phyloP scores from a whole-genome alignment of 768 basidiomycete genomes.

The Chiua virens region DNA sequence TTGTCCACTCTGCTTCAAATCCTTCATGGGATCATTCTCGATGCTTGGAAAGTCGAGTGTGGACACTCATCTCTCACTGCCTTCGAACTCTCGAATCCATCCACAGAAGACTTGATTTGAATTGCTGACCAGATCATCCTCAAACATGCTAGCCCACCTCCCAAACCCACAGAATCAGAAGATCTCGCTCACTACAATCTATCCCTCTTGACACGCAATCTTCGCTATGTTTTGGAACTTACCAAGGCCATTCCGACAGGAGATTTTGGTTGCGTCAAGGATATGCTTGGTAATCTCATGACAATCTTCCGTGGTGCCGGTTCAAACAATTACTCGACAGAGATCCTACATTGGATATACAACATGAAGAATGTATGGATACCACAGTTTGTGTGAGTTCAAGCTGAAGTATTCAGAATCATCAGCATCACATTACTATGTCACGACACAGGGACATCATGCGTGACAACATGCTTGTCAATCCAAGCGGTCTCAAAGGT shows the following conservation, averaged over 20 bases:
- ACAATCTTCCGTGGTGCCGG: constrained; percentile 20
- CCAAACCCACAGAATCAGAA: neutral
- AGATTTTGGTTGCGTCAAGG: constrained; percentile 35
- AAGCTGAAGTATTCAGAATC: too few species aligned
- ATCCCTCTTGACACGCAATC: constrained; percentile 25
- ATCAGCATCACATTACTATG: too few species aligned
- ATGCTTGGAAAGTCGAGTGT: too few species aligned
- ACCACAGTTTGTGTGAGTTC: constrained; percentile 26
- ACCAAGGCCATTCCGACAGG: constrained; percentile 11
- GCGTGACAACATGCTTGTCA: constrained; percentile 37
- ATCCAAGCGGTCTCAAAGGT: constrained; percentile 30
- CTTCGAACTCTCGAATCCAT: too few species aligned
- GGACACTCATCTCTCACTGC: too few species aligned
- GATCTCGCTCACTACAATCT: constrained; percentile 29
- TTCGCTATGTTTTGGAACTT: constrained; percentile 33
- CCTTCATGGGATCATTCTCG: too few species aligned
- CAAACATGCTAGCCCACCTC: constrained; percentile 12
- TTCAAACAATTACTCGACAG: constrained; percentile 17
- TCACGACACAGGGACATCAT: constrained; percentile 30
- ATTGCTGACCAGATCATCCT: constrained; percentile 21
- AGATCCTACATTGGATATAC: constrained; percentile 20
- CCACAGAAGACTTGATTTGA: neutral
- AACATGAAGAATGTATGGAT: constrained; percentile 35
- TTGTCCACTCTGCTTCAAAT: constrained; percentile 21
- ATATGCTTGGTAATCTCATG: constrained; percentile 14